Conservation (phyloP, 2,329 filamentous ascomycete species). For the Amesomyces nigricolor region DNA sequence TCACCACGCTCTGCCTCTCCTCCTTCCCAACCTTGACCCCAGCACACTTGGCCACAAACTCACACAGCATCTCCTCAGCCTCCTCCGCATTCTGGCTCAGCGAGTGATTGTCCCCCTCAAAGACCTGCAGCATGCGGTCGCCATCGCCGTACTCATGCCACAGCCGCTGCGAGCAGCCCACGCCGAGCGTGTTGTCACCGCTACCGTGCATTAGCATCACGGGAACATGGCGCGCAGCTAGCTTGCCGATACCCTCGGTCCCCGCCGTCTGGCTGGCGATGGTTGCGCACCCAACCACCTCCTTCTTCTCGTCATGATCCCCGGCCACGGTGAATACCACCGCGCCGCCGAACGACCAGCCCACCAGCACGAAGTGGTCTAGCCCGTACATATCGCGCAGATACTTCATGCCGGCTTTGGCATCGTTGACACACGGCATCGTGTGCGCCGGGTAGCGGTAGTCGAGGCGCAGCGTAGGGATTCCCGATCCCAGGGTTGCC, state of each 20-base stretch:
- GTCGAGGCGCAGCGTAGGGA: constrained; percentile 38
- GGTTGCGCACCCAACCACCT: constrained; percentile 32
- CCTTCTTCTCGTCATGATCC: constrained; percentile 20
- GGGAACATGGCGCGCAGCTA: constrained; percentile 34
- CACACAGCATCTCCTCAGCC: constrained; percentile 36
- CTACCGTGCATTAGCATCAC: constrained; percentile 37
- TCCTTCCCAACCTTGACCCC: constrained; percentile 22
- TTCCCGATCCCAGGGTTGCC: constrained; percentile 29
- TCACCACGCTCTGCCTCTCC: constrained; percentile 22
- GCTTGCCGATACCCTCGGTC: constrained; percentile 30
- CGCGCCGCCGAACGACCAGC: constrained; percentile 40
- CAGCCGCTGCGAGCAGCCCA: constrained; percentile 32
- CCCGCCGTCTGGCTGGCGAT: constrained; percentile 36
- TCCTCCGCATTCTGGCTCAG: constrained; percentile 33
- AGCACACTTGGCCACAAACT: constrained; percentile 34
- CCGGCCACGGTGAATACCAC: constrained; percentile 36
- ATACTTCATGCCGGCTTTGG: constrained; percentile 34
- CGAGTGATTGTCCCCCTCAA: constrained; percentile 38
- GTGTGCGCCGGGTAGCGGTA: constrained; percentile 29
- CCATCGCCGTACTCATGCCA: constrained; percentile 33
- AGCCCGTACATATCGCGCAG: constrained; percentile 30
- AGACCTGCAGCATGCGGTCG: constrained; percentile 33
- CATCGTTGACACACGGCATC: constrained; percentile 34
- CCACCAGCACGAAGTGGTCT: constrained; percentile 35
- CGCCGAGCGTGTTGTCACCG: constrained; percentile 32